Evolutionary conservation across 352 stramenopile genomes (phyloP), one percentile per base, ranked within the genome.

Genomic region (Phytophthora fragariae): DNA sequence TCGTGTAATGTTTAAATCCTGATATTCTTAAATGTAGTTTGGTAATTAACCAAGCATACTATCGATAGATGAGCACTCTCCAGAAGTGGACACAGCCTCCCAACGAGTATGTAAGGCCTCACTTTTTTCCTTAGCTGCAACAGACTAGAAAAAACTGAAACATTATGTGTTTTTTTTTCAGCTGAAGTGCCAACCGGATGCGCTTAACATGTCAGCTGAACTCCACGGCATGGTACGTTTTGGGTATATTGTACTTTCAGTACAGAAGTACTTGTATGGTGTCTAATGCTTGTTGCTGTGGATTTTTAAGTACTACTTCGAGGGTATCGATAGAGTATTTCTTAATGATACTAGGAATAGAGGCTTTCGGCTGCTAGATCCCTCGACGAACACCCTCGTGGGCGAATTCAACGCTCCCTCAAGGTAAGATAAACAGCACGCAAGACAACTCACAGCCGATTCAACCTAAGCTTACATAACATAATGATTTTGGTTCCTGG

Each of bases 311-410:
- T 70, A 69, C 33, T 81, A 84, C 64, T 83, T 88, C 39, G 39
- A 62, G 35, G 76, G 80, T 37, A 47, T 84, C 5, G 71, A 89
- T 53, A 69, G 82, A 58, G 59, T 85, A 5, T 41, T 91, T 7
- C 62, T 89, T 15, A 70, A 86, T 35, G 68, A 84, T 50, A 57
- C 57, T 12, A 79, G 37, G 19, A 58, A 69, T 12, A 70, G 66
- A 46, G 77, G 81, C 0, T 89, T 91, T 55, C 75, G 74, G 14
- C 62, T 89, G 41, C 73, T 86, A 11, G 65, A 88, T 55, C 67
- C 67, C 2, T 35, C 53, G 6, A 82, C 24, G 1, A 79, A 79
- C 53, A 31, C n/a, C 7, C 66, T 78, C 53, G 68, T 49, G 15
- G 52, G 59, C 50, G 64, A 74, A 62, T 53, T 63, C 24, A 61